A percentile compares a stretch with the other conserved stretches of the same genome.
Conservation (phyloP, 495 filamentous ascomycete species). For the Aspergillus avenaceus region DNA sequence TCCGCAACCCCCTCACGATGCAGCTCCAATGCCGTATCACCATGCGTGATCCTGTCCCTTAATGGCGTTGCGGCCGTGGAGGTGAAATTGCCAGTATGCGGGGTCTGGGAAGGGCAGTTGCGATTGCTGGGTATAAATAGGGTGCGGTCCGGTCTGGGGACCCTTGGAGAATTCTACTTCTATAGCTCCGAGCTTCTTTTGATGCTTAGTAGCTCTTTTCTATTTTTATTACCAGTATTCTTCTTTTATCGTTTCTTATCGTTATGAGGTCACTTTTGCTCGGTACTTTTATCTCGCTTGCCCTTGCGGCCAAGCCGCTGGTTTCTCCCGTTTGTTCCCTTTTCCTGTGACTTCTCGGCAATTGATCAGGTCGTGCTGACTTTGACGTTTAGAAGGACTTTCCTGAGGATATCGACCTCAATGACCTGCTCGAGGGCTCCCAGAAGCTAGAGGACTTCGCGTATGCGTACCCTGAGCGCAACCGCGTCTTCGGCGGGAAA, state of each 20-base stretch:
- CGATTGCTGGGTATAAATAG: not conserved
- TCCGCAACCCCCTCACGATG: not conserved
- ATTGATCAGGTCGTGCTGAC: not conserved
- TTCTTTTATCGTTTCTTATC: not conserved
- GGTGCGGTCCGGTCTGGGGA: not conserved
- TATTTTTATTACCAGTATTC: too few species aligned
- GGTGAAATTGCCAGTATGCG: not conserved
- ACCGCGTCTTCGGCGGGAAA: conserved; percentile 55
- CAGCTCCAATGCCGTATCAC: not conserved
- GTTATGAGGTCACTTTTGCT: conserved; percentile 1
- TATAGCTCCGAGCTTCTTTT: not conserved
- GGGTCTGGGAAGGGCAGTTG: not conserved
- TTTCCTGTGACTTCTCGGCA: not conserved
- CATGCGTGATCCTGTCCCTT: not conserved
- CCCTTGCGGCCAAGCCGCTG: conserved; percentile 1
- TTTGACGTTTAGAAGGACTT: conserved; percentile 1
- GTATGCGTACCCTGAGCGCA: conserved; percentile 41
- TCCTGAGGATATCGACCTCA: conserved; percentile 11
- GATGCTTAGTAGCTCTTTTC: not conserved
- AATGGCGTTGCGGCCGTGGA: not conserved
- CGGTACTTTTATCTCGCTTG: not conserved
- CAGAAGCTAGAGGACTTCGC: conserved; percentile 43
- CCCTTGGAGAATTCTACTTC: not conserved
- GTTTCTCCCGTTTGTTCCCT: conserved; percentile 1
- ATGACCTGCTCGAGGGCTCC: conserved; percentile 33